A percentile compares a stretch with the other conserved stretches of the same genome.
Conservation (phyloP, 164 flowering plant species). For the Kingdonia uniflora region DNA sequence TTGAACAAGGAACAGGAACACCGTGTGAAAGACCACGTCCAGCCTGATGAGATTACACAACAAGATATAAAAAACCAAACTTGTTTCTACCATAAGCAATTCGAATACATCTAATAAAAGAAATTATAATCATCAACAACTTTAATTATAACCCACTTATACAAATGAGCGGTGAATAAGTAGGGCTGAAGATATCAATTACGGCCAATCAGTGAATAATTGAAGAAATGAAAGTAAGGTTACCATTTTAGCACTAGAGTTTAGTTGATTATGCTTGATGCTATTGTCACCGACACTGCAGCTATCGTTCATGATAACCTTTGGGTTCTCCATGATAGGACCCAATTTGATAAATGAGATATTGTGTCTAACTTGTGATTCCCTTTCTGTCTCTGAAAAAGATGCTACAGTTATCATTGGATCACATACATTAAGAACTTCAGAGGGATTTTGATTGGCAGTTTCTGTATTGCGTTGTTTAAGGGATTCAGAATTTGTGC, state of each 20-base stretch:
- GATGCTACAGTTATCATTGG: background rate
- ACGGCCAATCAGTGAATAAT: too few relatives aligned
- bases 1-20: slow-evolving; percentile 1
- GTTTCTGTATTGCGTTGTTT: background rate
- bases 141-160: background rate
- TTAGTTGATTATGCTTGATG: background rate
- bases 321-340: background rate
- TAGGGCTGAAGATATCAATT: too few relatives aligned
- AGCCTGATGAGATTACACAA: background rate
- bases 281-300: background rate
- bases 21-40: background rate
- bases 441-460: slow-evolving; percentile 1
- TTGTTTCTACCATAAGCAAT: background rate
- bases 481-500: background rate
- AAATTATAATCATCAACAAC: background rate
- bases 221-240: too few relatives aligned
- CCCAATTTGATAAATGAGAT: background rate
- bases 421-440: background rate
- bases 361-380: background rate
- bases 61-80: background rate
- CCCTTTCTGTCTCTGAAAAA: background rate
- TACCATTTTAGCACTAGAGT: too few relatives aligned
- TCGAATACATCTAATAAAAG: background rate
- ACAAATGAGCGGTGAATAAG: background rate
- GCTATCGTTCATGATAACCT: background rate